These are phyloP conservation scores for Populus alba DNA, from an alignment of 345 rosid species.

Conservation along the genomic window DNA sequence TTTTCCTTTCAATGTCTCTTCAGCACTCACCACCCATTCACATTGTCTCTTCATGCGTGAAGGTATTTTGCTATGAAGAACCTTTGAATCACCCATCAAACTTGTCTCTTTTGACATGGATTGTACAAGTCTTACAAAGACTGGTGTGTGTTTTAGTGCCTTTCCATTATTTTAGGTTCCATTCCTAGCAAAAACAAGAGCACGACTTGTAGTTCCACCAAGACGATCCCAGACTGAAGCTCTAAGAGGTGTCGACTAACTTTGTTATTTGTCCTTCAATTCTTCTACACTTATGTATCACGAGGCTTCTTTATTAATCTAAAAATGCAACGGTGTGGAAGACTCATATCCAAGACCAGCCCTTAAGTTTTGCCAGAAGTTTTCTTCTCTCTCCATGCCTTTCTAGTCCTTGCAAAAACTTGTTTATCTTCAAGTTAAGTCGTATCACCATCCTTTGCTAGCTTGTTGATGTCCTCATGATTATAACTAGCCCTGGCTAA, in stretches of 20 bases:
- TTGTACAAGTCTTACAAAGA: neutral
- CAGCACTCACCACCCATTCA: too few species aligned
- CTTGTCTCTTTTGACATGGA: too few species aligned
- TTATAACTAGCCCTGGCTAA: neutral
- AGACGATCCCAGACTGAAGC: neutral
- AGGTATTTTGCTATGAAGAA: too few species aligned
- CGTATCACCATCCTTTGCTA: neutral
- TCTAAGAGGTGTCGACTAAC: neutral
- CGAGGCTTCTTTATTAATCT: neutral
- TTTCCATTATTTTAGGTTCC: neutral
- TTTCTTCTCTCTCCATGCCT: neutral
- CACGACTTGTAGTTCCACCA: neutral
- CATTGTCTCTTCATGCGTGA: neutral
- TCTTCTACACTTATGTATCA: neutral
- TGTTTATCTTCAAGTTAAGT: neutral
- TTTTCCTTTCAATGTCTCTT: neutral
- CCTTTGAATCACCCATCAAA: too few species aligned
- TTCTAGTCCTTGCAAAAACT: neutral
- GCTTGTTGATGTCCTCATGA: too few species aligned
- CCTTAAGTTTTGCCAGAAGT: neutral
- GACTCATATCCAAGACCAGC: neutral
- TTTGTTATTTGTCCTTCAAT: neutral
- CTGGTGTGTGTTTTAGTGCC: neutral
- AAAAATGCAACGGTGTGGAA: neutral
- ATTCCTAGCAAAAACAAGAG: too few species aligned